Evolutionary conservation across 345 rosid genomes (phyloP), one percentile per base, ranked within the genome.

Genomic region (Fremontodendron californicum): DNA sequence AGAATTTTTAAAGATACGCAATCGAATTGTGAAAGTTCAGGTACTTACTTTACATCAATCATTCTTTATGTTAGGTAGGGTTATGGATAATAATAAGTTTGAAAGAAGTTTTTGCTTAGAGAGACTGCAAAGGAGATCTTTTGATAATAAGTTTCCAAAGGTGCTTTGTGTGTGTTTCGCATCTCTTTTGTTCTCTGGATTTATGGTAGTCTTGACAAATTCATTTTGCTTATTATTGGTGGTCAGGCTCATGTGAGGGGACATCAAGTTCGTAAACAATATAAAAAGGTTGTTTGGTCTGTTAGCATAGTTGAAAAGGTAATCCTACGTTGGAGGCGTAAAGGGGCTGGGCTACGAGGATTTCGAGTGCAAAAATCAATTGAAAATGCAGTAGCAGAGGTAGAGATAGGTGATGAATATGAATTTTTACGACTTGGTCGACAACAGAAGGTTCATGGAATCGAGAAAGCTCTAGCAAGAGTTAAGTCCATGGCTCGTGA

Each of bases 241-340:
- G 73, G 80, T 25, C 80, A 91, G 95, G 93, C 95, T 75, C 89
- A 80, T 81, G 88, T 91, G 49, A 91, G 93, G 72, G 95, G 93
- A 71, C 90, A 82, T 75, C 91, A 86, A 77, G 89, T 84, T 45
- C 87, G 91, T 19, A 89, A 81, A 79, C 89, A 89, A 46, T 89
- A 91, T 77, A 86, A 80, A 70, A 91, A 82, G 77, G 81, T 91
- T 71, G 83, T 89, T 49, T 87, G 94, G 90, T 88, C 91, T 3
- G 92, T 91, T 43, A 77, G 91, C 67, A 85, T 91, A 74, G 81
- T 89, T 70, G 92, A 88, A 67, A 91, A 91, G 84, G 87, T 78
- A 52, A 88, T 91, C 79, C 78, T 89, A 54, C 90, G 90, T 4
- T 91, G 94, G 94, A 89, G 92, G 70, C 82, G 94, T 31, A 91